A percentile compares a stretch with the other conserved stretches of the same genome.
Conservation (phyloP, 225 moss, liverwort and hornwort species). For the Marchantia paleacea region DNA sequence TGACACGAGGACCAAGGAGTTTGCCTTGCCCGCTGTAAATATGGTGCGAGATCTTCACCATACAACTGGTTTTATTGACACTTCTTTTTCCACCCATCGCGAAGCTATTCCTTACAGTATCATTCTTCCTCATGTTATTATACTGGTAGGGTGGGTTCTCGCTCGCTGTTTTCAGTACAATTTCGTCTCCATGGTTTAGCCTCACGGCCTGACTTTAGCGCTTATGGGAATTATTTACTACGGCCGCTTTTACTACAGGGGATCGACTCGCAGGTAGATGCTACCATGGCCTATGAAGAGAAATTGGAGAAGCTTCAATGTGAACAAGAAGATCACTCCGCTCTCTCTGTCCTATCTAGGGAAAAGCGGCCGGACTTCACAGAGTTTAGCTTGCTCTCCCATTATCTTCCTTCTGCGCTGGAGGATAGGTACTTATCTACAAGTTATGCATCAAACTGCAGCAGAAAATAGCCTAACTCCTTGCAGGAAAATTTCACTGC, state of each 20-base stretch:
- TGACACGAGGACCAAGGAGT: not conserved
- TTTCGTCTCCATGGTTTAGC: not conserved
- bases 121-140: not conserved
- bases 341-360: not conserved
- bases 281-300: not conserved
- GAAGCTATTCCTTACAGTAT: not conserved
- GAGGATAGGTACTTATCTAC: not conserved
- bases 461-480: not conserved
- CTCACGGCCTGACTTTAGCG: not conserved
- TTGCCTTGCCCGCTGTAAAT: not conserved
- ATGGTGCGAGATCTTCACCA: not conserved
- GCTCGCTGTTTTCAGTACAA: not conserved
- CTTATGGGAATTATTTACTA: not conserved
- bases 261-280: not conserved
- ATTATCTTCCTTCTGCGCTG: not conserved
- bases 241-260: not conserved
- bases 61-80: not conserved
- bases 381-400: not conserved
- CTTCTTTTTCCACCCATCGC: not conserved
- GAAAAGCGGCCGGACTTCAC: not conserved
- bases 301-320: not conserved
- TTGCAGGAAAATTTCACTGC: too few relatives aligned
- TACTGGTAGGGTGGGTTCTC: not conserved
- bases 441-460: not conserved
- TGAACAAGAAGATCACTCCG: not conserved